phyloP scores from a whole-genome alignment of 2,329 filamentous ascomycete species.

The Chaetomium globosum region DNA sequence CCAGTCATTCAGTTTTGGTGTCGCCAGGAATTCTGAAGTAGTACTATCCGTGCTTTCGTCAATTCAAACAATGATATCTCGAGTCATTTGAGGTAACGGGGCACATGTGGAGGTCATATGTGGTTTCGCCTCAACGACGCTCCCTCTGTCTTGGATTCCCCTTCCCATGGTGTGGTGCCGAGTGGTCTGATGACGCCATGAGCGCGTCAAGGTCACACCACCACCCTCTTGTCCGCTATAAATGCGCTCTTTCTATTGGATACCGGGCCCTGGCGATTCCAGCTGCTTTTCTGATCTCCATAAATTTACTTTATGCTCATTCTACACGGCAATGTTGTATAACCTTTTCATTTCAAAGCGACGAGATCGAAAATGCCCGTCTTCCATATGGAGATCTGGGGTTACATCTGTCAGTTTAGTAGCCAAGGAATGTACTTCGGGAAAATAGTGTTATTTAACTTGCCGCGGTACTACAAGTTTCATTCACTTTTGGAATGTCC shows the following conservation, averaged over 20 bases:
- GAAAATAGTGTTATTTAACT: too few species aligned
- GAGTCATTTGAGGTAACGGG: background rate
- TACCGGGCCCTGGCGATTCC: background rate
- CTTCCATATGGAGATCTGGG: too few species aligned
- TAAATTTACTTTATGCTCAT: background rate
- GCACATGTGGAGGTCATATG: slow-evolving; percentile 4
- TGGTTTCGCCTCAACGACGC: background rate
- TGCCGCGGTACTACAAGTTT: too few species aligned
- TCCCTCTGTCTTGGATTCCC: background rate
- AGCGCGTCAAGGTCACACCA: slow-evolving; percentile 13
- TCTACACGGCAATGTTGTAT: too few species aligned
- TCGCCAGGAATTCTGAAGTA: background rate
- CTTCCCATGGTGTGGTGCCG: background rate
- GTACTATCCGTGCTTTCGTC: too few species aligned
- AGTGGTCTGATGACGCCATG: slow-evolving; percentile 25
- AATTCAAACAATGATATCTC: background rate
- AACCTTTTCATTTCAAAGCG: too few species aligned
- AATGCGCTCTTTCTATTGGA: background rate
- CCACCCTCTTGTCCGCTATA: background rate
- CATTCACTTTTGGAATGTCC: too few species aligned
- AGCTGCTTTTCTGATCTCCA: background rate
- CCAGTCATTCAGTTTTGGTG: background rate
- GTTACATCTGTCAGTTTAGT: too few species aligned
- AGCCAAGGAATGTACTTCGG: too few species aligned
- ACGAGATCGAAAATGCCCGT: too few species aligned